Base-by-base conservation (phyloP, 2,329 filamentous ascomycete genomes). In the Geosmithia morbida region DNA sequence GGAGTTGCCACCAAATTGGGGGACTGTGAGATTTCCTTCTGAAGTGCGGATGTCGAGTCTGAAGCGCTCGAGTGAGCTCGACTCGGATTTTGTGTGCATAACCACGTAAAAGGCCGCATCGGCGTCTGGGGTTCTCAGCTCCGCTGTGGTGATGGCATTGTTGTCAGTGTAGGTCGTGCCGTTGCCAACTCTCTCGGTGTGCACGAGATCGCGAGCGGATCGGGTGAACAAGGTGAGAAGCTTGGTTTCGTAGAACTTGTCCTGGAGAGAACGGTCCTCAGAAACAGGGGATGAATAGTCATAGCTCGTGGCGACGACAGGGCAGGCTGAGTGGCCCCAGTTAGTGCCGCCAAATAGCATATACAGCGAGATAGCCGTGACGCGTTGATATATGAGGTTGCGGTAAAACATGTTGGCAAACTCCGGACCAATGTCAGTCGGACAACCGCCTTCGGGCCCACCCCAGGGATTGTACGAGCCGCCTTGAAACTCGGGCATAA, bases 341-440 rank as follows among this genome's bases (percentile, higher is more conserved):
- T 75, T 80, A 0, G 79, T 82, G 2, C 79, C 79, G 3, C 79
- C 79, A 46, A 72, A 83, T 46, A 79, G 61, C 77, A 83, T 82
- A 56, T 83, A 83, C 2, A 83, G 58, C 29, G 70, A 79, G 48
- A 81, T 69, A 0, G 74, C 75, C 0, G 75, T 77, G 3, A 80
- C 69, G 1, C 74, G 66, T 53, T 82, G 73, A 22, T 68, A 74
- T 22, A 82, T 72, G 47, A 80, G 70, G 55, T 81, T 72, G 11
- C 77, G 68, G 57, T 83, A 83, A 60, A 79, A 82, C 3, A 83
- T 57, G 48, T 81, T 81, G 1, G 74, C 77, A 52, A 78, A 83
- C 44, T 79, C 72, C 0, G 71, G 66, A 1, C 74, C 74, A 17
- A 74, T 77, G 42, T 77, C 70, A 2, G 61, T 61, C 0, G 69